Evolutionary conservation across 176 grass and related monocot species (phyloP).

Genomic region (Ensete glaucum): DNA sequence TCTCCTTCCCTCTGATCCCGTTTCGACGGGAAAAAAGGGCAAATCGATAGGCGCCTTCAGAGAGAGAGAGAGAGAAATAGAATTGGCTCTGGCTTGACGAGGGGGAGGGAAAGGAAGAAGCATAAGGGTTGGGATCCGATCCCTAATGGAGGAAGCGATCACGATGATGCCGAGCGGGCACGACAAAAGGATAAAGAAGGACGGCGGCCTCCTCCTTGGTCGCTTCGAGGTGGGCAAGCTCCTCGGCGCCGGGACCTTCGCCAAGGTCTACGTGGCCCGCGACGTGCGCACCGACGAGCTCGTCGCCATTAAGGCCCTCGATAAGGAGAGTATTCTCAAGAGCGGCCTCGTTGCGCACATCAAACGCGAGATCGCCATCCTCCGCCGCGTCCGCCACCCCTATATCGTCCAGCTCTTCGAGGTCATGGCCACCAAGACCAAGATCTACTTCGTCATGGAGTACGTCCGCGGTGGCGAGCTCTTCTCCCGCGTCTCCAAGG

Average conservation of each 20-base stretch:
- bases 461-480: constrained; percentile 85
- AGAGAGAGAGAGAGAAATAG: background rate
- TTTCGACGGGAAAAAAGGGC: too few species aligned
- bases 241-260: constrained; percentile 78
- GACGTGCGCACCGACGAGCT: constrained; percentile 46
- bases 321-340: constrained; percentile 84
- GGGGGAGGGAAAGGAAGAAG: background rate
- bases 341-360: constrained; percentile 79
- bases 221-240: constrained; percentile 71
- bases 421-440: constrained; percentile 97
- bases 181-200: background rate
- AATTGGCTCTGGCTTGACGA: background rate
- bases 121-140: background rate
- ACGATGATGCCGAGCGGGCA: background rate
- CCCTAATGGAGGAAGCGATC: background rate
- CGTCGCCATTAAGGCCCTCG: constrained; percentile 91
- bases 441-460: constrained; percentile 99
- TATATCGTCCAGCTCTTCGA: constrained; percentile 88
- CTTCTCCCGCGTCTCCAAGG: constrained; percentile 85
- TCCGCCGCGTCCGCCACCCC: constrained; percentile 79
- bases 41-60: background rate
- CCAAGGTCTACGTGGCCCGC: constrained; percentile 88
- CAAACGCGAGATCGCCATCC: constrained; percentile 95
- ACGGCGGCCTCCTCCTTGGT: constrained; percentile 34
- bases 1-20: background rate